phyloP scores from a whole-genome alignment of 345 rosid genomes.

The Euphorbia lathyris region DNA sequence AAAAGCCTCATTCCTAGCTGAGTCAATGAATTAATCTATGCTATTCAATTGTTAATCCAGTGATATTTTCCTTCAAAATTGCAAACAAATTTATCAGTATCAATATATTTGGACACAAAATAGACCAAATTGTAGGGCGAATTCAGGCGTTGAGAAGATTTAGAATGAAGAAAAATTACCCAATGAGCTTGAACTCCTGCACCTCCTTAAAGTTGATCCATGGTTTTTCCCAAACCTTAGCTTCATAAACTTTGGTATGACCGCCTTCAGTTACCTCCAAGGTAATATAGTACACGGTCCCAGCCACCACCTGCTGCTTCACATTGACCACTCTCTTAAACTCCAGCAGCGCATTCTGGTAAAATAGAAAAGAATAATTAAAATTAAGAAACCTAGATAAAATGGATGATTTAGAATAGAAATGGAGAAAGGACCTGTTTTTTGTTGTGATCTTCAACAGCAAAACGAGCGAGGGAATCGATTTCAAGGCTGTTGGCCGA shows the following conservation, averaged over 20 bases:
- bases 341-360: slow-evolving; percentile 58
- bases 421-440: slow-evolving; percentile 45
- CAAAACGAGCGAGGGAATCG: slow-evolving; percentile 74
- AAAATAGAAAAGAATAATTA: not conserved
- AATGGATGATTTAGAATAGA: not conserved
- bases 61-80: not conserved
- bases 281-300: slow-evolving; percentile 63
- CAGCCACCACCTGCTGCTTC: slow-evolving; percentile 80
- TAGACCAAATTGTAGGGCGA: not conserved
- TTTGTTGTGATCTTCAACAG: slow-evolving; percentile 85
- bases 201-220: slow-evolving; percentile 82
- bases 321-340: slow-evolving; percentile 53
- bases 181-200: slow-evolving; percentile 62
- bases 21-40: not conserved
- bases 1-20: not conserved
- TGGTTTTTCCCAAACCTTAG: slow-evolving; percentile 86
- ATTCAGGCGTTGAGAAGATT: too few species aligned
- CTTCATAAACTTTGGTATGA: slow-evolving; percentile 61
- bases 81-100: not conserved
- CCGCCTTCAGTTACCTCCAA: slow-evolving; percentile 72
- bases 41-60: not conserved
- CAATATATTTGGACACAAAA: not conserved
- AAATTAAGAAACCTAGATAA: too few species aligned
- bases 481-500: slow-evolving; percentile 58
- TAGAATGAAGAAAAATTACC: slow-evolving; percentile 19